Evolutionary conservation across 768 basidiomycete species (phyloP).

Genomic region (Cystobasidium ongulense): DNA sequence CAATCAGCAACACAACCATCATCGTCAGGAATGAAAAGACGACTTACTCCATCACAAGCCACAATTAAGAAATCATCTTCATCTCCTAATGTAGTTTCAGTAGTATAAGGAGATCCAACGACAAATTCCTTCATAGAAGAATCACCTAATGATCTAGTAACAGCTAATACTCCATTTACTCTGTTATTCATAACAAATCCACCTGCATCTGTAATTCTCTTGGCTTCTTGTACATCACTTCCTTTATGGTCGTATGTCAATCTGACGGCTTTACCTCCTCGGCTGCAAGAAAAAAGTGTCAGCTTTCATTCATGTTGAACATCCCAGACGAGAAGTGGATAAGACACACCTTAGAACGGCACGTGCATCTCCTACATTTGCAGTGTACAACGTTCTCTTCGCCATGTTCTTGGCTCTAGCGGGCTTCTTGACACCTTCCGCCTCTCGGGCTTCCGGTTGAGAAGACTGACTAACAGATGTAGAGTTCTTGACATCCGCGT

Average conservation of each 20-base stretch:
- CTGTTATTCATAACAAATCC: constrained; percentile 98
- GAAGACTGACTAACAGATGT: not conserved
- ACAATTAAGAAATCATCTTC: constrained; percentile 91
- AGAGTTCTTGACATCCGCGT: not conserved
- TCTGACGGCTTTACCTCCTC: constrained; percentile 78
- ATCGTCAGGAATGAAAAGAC: not conserved
- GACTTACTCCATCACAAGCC: constrained; percentile 90
- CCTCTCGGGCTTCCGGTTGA: not conserved
- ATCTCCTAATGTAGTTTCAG: constrained; percentile 83
- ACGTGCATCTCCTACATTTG: constrained; percentile 93
- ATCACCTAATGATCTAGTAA: constrained; percentile 90
- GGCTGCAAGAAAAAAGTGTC: constrained; percentile 43
- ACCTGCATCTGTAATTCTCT: constrained; percentile 92
- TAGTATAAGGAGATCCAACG: constrained; percentile 94
- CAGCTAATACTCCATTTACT: constrained; percentile 90
- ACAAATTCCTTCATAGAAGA: constrained; percentile 99
- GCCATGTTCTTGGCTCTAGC: constrained; percentile 42
- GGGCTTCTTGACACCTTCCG: constrained; percentile 50
- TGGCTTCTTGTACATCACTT: constrained; percentile 90
- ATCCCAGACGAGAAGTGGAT: too few species aligned
- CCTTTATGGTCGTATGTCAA: constrained; percentile 99
- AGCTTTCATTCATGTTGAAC: not conserved
- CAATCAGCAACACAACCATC: not conserved
- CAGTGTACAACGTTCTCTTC: constrained; percentile 65
- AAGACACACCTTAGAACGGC: constrained; percentile 66